Conservation (phyloP, 805 yeast species). For the Ogataea polymorpha region DNA sequence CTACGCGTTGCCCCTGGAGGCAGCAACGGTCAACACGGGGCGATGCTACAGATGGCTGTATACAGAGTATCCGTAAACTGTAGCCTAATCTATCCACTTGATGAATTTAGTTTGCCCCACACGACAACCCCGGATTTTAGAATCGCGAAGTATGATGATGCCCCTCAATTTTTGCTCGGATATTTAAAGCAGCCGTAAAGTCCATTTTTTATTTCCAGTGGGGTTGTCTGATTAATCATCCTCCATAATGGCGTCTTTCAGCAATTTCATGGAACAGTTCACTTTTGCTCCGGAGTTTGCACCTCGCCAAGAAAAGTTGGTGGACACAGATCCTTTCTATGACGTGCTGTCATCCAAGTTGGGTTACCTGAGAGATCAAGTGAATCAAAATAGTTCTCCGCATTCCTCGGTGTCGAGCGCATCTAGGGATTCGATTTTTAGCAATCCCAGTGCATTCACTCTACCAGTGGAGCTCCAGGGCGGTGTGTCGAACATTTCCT, state of each 20-base stretch:
- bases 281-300: constrained; percentile 1
- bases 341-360: constrained; percentile 19
- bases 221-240: constrained; percentile 6
- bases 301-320: constrained; percentile 2
- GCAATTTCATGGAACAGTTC: constrained; percentile 11
- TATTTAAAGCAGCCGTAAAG: constrained; percentile 13
- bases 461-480: constrained; percentile 63
- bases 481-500: constrained; percentile 56
- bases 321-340: constrained; percentile 18
- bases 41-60: constrained; percentile 2
- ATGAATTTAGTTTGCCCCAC: constrained; percentile 3
- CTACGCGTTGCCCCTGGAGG: not conserved
- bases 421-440: constrained; percentile 27
- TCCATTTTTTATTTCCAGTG: constrained; percentile 6
- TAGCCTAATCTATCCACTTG: constrained; percentile 2
- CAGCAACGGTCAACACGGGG: not conserved
- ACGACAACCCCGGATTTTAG: constrained; percentile 10
- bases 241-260: constrained; percentile 14
- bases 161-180: constrained; percentile 10
- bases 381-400: constrained; percentile 22
- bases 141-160: not conserved
- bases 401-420: constrained; percentile 31
- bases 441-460: constrained; percentile 33
- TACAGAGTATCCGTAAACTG: not conserved
- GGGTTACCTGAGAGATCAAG: constrained; percentile 17